Conservation (phyloP, 2,329 filamentous ascomycete species). For the Xylaria sp. region DNA sequence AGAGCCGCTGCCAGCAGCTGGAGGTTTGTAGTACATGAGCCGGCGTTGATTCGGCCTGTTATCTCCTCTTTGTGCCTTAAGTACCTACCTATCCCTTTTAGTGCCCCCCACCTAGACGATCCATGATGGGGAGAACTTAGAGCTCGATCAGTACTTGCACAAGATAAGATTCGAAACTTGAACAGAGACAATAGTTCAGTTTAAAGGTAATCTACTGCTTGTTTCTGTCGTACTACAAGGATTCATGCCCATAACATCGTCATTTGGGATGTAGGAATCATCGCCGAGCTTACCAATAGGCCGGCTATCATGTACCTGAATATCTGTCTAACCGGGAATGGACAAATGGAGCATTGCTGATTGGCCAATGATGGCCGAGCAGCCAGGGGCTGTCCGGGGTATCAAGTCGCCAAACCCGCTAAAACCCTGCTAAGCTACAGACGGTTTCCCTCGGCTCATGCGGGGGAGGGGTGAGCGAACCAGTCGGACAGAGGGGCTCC, state of each 20-base stretch:
- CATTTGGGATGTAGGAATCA: too few species aligned
- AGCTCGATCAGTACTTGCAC: too few species aligned
- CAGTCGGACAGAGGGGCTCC: slow-evolving; percentile 18
- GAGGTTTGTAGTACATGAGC: neutral
- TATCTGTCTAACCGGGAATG: neutral
- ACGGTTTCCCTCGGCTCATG: slow-evolving; percentile 44
- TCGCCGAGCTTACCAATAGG: neutral
- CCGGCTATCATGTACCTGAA: neutral
- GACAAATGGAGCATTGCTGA: slow-evolving; percentile 21
- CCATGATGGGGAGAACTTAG: too few species aligned
- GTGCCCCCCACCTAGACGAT: too few species aligned
- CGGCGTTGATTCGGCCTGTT: neutral
- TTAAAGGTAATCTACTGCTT: neutral
- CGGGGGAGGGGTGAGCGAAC: slow-evolving; percentile 32
- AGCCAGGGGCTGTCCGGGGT: neutral
- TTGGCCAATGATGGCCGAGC: slow-evolving; percentile 30
- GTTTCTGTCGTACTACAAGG: neutral
- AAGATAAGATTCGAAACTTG: too few species aligned
- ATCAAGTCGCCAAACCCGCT: neutral
- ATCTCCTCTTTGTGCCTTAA: too few species aligned
- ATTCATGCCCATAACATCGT: too few species aligned
- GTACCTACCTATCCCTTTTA: too few species aligned
- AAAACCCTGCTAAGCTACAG: neutral
- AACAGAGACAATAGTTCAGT: too few species aligned
- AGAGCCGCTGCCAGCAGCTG: neutral